Percentiles rank a stretch among this genome's conserved stretches.
These are phyloP conservation scores for Alternaria incomplexa DNA, from an alignment of 2,329 filamentous ascomycete genomes.

Conservation along the genomic window DNA sequence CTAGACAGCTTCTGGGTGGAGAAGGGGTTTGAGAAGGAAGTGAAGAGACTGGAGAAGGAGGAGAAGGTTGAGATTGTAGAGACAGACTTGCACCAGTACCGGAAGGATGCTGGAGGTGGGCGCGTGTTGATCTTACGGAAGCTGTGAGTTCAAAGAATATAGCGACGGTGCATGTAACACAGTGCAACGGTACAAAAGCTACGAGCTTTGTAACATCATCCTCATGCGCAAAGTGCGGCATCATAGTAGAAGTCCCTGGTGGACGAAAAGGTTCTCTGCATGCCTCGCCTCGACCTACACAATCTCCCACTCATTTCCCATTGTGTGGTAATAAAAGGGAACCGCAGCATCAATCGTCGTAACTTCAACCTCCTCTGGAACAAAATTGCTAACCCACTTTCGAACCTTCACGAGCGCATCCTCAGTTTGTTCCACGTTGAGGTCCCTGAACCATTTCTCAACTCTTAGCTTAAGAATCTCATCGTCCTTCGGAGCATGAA, in stretches of 20 bases:
- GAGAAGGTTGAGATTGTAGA: slow-evolving; percentile 48
- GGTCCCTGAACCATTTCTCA: not conserved
- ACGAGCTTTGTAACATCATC: no score
- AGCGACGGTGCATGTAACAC: not conserved
- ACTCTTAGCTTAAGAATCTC: not conserved
- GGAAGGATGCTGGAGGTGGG: slow-evolving; percentile 31
- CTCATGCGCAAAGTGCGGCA: no score
- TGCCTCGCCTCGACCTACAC: not conserved
- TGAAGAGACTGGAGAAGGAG: slow-evolving; percentile 47
- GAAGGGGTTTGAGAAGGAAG: slow-evolving; percentile 56
- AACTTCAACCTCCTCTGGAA: not conserved
- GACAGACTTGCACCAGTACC: slow-evolving; percentile 39
- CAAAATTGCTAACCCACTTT: rapidly evolving
- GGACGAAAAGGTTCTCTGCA: no score
- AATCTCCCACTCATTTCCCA: rapidly evolving
- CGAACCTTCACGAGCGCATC: not conserved
- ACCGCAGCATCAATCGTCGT: not conserved
- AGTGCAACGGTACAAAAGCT: rapidly evolving
- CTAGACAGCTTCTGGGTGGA: slow-evolving; percentile 58
- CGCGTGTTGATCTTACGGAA: slow-evolving; percentile 13
- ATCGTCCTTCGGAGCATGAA: not conserved
- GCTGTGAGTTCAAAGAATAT: not conserved
- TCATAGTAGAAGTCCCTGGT: no score
- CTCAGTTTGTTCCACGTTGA: rapidly evolving
- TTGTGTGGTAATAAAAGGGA: not conserved